Percentiles rank a stretch among this genome's conserved stretches.
Evolutionary conservation across 192 early-diverging fungal species (phyloP).

Genomic region (Ramicandelaber brevisporus): DNA sequence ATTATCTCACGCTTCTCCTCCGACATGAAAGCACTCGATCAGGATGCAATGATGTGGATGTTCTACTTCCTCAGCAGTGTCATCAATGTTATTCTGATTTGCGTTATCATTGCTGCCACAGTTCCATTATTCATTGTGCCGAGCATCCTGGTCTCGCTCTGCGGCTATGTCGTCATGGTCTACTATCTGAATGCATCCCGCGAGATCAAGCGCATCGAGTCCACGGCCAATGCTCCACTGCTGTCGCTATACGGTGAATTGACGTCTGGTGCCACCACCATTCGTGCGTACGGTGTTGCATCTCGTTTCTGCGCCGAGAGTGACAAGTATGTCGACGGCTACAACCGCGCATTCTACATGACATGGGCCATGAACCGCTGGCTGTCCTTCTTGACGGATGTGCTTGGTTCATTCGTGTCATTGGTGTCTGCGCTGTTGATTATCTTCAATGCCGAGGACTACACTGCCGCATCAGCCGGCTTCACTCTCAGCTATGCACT

Average conservation of each 20-base stretch:
- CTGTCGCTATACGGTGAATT: conserved; percentile 67
- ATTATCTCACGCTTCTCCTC: conserved; percentile 74
- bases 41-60: conserved; percentile 20
- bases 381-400: conserved; percentile 64
- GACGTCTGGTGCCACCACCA: conserved; percentile 43
- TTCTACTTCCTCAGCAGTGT: conserved; percentile 21
- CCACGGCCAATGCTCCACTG: conserved; percentile 43
- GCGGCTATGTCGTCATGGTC: conserved; percentile 34
- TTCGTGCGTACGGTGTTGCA: conserved; percentile 61
- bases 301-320: conserved; percentile 34
- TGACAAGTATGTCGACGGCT: conserved; percentile 30
- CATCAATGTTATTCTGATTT: conserved; percentile 22
- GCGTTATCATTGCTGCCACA: conserved; percentile 31
- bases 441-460: conserved; percentile 17
- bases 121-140: conserved; percentile 48
- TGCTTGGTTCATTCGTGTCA: conserved; percentile 44
- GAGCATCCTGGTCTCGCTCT: conserved; percentile 18
- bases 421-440: conserved; percentile 45
- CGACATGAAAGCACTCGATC: conserved; percentile 66
- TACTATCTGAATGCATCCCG: conserved; percentile 57
- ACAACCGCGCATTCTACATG: conserved; percentile 67
- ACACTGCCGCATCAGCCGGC: conserved; percentile 72
- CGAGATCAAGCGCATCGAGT: conserved; percentile 75
- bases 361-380: conserved; percentile 78
- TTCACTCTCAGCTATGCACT: conserved; percentile 65